These are phyloP conservation scores for Pisolithus orientalis DNA, from an alignment of 768 basidiomycete species.

Conservation along the genomic window DNA sequence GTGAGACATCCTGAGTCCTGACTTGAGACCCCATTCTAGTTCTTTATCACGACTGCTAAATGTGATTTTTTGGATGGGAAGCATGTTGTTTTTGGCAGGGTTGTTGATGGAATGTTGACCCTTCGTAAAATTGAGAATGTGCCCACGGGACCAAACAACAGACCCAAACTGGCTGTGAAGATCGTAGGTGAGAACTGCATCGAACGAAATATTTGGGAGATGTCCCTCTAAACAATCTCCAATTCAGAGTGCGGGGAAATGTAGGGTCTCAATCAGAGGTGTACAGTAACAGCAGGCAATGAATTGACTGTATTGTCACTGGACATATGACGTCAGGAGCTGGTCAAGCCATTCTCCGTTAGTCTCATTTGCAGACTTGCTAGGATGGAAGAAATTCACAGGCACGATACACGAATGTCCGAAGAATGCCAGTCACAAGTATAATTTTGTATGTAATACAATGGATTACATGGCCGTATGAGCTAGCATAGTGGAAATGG, in stretches of 20 bases:
- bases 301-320: not conserved
- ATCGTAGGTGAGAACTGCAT: conserved; percentile 59
- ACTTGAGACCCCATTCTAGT: conserved; percentile 38
- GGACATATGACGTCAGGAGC: not conserved
- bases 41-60: conserved; percentile 94
- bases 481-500: conserved; percentile 15
- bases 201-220: not conserved
- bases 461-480: conserved; percentile 32
- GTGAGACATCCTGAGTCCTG: not conserved
- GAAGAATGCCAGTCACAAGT: conserved; percentile 18
- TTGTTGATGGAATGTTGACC: conserved; percentile 91
- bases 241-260: conserved; percentile 53
- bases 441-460: conserved; percentile 25
- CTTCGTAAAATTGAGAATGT: conserved; percentile 96
- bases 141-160: conserved; percentile 82
- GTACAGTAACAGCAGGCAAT: not conserved
- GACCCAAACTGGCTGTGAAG: conserved; percentile 84
- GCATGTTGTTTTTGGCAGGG: conserved; percentile 88
- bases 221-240: not conserved
- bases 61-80: conserved; percentile 96
- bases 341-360: not conserved
- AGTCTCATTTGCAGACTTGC: not conserved
- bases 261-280: conserved; percentile 24
- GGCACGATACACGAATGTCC: not conserved
- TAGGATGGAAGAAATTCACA: not conserved